Evolutionary conservation across 2,329 filamentous ascomycete species (phyloP), one percentile per base, ranked within the genome.

Genomic region (Scedosporium boydii): DNA sequence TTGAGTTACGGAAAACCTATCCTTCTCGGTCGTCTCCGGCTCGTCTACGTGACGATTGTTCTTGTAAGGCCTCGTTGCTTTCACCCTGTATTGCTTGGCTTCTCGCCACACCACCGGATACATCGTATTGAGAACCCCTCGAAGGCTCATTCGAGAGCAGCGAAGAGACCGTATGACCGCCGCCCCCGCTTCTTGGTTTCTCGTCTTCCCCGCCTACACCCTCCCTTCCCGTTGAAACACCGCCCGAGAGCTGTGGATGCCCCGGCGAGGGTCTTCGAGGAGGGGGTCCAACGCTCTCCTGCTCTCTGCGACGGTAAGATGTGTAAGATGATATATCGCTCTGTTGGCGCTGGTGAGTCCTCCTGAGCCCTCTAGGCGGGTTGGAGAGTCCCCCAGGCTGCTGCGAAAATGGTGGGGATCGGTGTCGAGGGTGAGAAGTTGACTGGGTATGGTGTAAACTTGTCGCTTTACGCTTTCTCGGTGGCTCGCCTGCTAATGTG

Each of bases 391-490:
- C 48, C 18, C 21, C 16, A 34, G 58, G 21, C 21, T 62, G 41
- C 29, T 59, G 57, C 27, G 38, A 44, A 58, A 58, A 21, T 18
- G 55, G 38, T 26, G 53, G 23, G 46, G 51, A 65, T 61, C 53
- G 61, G 26, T n/a, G 63, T 57, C 46, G 63, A 56, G 27, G 64
- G 59, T 16, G 63, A 78, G 77, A 51, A 77, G 73, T 63, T 80
- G 74, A 48, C 75, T 75, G 63, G 78, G 53, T 80, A 77, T 55
- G 59, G 14, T 61, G 59, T 44, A 42, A 38, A 57, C 83, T 83
- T 48, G 80, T 81, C 62, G 89, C 87, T 77, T 96, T 96, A 69
- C 92, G 87, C 78, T 96, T 96, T 73, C 89, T 90, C 38, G 91
- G 91, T 65, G 89, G 91, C 72, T 89, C 89, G 70, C 86, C 80